Base-by-base conservation (phyloP, 768 basidiomycete genomes). In the Leccinellum luteum region DNA sequence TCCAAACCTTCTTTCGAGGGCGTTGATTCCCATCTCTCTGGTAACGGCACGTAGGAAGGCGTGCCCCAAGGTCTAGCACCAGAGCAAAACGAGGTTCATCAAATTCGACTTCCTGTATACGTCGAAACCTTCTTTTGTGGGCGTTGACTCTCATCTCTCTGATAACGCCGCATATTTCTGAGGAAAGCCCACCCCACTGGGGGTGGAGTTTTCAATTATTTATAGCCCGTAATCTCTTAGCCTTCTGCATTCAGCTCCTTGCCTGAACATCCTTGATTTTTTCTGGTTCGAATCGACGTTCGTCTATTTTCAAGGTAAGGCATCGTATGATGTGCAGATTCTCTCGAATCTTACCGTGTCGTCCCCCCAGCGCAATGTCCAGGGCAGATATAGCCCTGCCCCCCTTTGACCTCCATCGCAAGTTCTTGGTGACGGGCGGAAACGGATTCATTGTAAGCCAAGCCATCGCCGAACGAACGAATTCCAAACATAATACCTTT, bases 371-470 rank as follows among this genome's bases (percentile, higher is more conserved):
- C 2, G 8, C 7, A 27, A 60, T 65, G 65, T 4, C 23, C 17
- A 7, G 55, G 17, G 21, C 12, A 61, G 17, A 49, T 27, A 7
- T 5, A 6, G 2, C 1, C 7, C 15, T 34, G 10, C 30, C 23
- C 13, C 12, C 28, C 32, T 31, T 59, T 10, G 55, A 43, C 21
- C 50, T 13, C 28, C 30, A 21, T 34, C 56, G 57, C 31, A 64
- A 52, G 17, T 63, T 76, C 48, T 74, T 83, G 25, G 69, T 84
- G 30, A 79, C 79, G 2, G 81, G 83, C 6, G 83, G 82, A 1
- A 69, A 78, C 59, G 82, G 82, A 4, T 84, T 84, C 60, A 78
- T 83, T n/a, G 82, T 83, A 61, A 64, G 78, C 64, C 21, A 21
- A 27, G 15, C 17, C 10, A 30, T 9, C 14, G 14, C 21, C 32